Percentiles rank a stretch among this genome's conserved stretches.
Conservation (phyloP, 2,329 filamentous ascomycete species). For the Colletotrichum liriopes region DNA sequence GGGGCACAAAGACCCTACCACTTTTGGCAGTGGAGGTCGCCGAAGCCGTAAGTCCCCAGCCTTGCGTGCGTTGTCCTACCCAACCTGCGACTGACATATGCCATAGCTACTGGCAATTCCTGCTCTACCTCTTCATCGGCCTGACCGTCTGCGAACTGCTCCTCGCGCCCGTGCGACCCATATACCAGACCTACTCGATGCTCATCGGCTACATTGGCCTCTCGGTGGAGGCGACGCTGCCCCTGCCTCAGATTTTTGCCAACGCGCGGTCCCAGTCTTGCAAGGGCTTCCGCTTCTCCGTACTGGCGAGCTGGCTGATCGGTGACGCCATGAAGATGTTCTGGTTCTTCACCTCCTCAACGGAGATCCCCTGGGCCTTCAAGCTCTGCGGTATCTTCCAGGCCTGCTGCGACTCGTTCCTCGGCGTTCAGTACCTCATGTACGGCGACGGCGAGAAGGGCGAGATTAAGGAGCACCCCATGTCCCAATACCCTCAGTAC, state of each 20-base stretch:
- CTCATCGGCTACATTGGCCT: constrained; percentile 83
- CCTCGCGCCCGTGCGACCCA: constrained; percentile 68
- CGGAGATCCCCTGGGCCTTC: constrained; percentile 82
- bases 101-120: constrained; percentile 81
- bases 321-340: constrained; percentile 92
- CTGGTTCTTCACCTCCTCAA: constrained; percentile 82
- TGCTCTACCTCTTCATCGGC: constrained; percentile 76
- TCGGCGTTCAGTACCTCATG: constrained; percentile 82
- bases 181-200: constrained; percentile 78
- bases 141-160: constrained; percentile 78
- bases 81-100: background rate
- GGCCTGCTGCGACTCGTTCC: constrained; percentile 80
- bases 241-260: constrained; percentile 82
- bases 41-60: constrained; percentile 70
- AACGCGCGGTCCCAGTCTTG: constrained; percentile 80
- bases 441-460: constrained; percentile 70
- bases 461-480: constrained; percentile 56
- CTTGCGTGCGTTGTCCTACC: background rate
- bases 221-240: constrained; percentile 84
- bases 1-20: constrained; percentile 75
- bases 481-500: constrained; percentile 50
- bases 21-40: constrained; percentile 87
- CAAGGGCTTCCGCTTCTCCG: constrained; percentile 83
- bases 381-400: constrained; percentile 89
- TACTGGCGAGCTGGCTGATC: constrained; percentile 83